These are phyloP conservation scores for Zymoseptoria crescenta DNA, from an alignment of 2,329 filamentous ascomycete species.

Conservation along the genomic window DNA sequence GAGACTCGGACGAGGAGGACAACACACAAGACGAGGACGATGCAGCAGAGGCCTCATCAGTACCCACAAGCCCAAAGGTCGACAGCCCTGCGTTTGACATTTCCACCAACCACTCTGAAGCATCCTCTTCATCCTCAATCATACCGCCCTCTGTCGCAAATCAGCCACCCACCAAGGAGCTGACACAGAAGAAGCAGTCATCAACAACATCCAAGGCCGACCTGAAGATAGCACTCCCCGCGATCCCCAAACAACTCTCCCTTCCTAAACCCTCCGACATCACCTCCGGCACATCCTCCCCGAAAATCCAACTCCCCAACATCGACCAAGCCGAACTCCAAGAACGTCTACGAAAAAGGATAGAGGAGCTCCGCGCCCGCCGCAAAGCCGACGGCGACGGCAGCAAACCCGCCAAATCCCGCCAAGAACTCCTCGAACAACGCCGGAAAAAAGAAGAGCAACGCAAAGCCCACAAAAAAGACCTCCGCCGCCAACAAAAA, in stretches of 20 bases:
- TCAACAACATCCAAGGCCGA: conserved; percentile 12
- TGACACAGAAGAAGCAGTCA: conserved; percentile 9
- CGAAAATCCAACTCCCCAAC: conserved; percentile 40
- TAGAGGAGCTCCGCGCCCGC: conserved; percentile 74
- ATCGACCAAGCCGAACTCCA: conserved; percentile 67
- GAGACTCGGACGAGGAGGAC: conserved; percentile 14
- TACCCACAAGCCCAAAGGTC: conserved; percentile 29
- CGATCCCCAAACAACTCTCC: conserved; percentile 20
- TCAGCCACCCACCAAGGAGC: conserved; percentile 5
- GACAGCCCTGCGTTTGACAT: conserved; percentile 36
- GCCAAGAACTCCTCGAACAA: conserved; percentile 86
- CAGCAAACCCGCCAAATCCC: conserved; percentile 72
- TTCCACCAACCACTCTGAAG: conserved; percentile 32
- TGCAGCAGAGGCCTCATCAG: conserved; percentile 28
- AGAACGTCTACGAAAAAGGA: conserved; percentile 69
- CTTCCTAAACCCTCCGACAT: conserved; percentile 9
- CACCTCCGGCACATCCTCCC: conserved; percentile 25
- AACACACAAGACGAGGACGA: conserved; percentile 25
- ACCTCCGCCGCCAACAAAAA: conserved; percentile 66
- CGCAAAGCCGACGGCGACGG: conserved; percentile 82
- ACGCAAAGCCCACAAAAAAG: conserved; percentile 82
- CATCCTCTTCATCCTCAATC: conserved; percentile 43
- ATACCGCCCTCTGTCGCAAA: conserved; percentile 28
- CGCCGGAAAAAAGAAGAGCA: conserved; percentile 80
- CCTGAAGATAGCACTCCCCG: conserved; percentile 16